phyloP scores from a whole-genome alignment of 2,329 filamentous ascomycete species.

The Westerdykella sp. region DNA sequence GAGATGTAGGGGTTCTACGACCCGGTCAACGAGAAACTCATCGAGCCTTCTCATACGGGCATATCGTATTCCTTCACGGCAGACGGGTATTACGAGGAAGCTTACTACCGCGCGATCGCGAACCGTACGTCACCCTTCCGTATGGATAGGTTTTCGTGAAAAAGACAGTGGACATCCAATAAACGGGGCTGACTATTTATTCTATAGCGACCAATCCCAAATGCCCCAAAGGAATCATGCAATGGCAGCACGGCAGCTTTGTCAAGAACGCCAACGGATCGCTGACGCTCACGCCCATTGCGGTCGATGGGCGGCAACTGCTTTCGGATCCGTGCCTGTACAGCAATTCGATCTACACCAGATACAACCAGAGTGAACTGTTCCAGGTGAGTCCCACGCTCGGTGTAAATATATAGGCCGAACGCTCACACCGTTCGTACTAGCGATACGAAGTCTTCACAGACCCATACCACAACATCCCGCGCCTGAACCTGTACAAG shows the following conservation, averaged over 20 bases:
- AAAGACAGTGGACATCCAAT: neutral
- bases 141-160: neutral
- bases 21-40: constrained; percentile 57
- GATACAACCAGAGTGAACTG: constrained; percentile 60
- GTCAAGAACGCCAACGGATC: constrained; percentile 52
- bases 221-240: constrained; percentile 61
- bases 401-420: neutral
- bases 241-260: constrained; percentile 67
- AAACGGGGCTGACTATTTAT: constrained; percentile 15
- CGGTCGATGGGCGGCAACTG: constrained; percentile 61
- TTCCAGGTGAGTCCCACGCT: constrained; percentile 47
- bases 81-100: constrained; percentile 62
- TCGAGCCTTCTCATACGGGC: constrained; percentile 60
- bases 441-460: constrained; percentile 44
- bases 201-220: constrained; percentile 51
- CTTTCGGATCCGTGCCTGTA: constrained; percentile 59
- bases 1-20: constrained; percentile 59
- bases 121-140: constrained; percentile 52
- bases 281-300: constrained; percentile 54
- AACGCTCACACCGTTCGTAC: constrained; percentile 1
- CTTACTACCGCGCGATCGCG: constrained; percentile 62
- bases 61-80: constrained; percentile 69
- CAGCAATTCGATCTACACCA: constrained; percentile 52
- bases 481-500: constrained; percentile 58
- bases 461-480: constrained; percentile 57